Evolutionary conservation across 208 protist species (phyloP).

Genomic region (Porcisia hertigi): DNA sequence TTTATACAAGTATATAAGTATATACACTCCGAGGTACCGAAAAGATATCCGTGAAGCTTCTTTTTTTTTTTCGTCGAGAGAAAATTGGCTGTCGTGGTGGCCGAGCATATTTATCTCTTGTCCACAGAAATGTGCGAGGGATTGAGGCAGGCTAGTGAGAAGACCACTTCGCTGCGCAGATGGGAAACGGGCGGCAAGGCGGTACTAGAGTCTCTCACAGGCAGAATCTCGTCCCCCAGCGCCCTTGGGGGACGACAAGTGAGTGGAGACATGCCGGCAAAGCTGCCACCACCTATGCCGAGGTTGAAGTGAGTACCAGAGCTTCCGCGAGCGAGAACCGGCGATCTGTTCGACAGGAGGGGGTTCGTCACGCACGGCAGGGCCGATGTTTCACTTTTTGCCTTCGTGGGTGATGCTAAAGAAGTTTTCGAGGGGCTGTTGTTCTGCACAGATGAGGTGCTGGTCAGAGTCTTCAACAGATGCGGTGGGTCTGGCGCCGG

Average conservation of each 20-base stretch:
- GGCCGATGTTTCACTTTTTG: background rate
- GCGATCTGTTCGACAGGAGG: background rate
- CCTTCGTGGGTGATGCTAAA: background rate
- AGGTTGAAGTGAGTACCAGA: background rate
- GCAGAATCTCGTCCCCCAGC: background rate
- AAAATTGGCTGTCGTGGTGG: too few relatives aligned
- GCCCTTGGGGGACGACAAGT: background rate
- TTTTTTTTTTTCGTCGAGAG: too few relatives aligned
- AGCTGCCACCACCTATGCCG: background rate
- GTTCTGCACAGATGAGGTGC: background rate
- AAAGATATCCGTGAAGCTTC: too few relatives aligned
- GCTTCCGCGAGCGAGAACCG: background rate
- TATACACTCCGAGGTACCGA: too few relatives aligned
- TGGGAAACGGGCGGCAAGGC: background rate
- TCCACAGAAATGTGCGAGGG: constrained; percentile 1
- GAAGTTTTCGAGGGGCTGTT: background rate
- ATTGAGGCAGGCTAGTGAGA: constrained; percentile 15
- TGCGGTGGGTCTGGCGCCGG: background rate
- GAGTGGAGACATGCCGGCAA: background rate
- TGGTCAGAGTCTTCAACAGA: background rate
- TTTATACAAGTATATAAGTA: too few relatives aligned
- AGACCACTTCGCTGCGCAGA: constrained; percentile 6
- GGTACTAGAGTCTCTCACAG: background rate
- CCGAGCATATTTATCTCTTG: background rate
- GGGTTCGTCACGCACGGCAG: background rate